Evolutionary conservation across 23 red algal species (phyloP), one percentile per base, ranked within the genome.

Genomic region (Gracilaria domingensis): DNA sequence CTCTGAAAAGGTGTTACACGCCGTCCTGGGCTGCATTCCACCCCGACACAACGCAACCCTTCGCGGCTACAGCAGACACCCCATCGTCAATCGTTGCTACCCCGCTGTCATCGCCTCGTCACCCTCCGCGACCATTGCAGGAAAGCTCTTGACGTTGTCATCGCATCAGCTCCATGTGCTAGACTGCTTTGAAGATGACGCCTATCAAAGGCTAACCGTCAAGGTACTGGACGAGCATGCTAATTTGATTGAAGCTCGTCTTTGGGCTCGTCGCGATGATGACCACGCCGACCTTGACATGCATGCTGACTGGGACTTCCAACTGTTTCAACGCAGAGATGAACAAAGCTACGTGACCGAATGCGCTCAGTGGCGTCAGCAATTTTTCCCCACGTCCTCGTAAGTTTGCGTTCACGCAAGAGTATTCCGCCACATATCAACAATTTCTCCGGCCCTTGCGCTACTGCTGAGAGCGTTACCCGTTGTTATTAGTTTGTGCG

Each of bases 1-100:
- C 25, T 88, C 84, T 23, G 39, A 44, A 32, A 59, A 14, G 6
- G 67, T 77, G 16, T 66, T 88, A 44, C 39, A 75, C 11, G 55
- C 66, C 4, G 26, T 88, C 6, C 35, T 88, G 34, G 64, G 40
- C 6, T 45, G 66, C 16, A 29, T 88, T 66, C 84, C 84, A 44
- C 62, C 42, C 0, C 66, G 38, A 32, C 25, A 33, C 36, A 37
- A 14, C 53, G 84, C 84, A 18, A 75, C 12, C 8, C 70, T 88
- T 47, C 34, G 6, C 49, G 67, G 55, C 70, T 88, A 58, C 34
- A 62, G 57, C 26, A 30, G 66, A 16, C 67, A 75, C 23, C 67
- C 84, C 16, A 88, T 88, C 23, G 12, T 32, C 70, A 50, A 50
- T 53, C 13, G 42, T 32, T 73, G 64, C 39, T 88, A 88, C 67